Evolutionary conservation across 1,139 yeast species (phyloP), one percentile per base, ranked within the genome.

Genomic region (Spathaspora sp.): DNA sequence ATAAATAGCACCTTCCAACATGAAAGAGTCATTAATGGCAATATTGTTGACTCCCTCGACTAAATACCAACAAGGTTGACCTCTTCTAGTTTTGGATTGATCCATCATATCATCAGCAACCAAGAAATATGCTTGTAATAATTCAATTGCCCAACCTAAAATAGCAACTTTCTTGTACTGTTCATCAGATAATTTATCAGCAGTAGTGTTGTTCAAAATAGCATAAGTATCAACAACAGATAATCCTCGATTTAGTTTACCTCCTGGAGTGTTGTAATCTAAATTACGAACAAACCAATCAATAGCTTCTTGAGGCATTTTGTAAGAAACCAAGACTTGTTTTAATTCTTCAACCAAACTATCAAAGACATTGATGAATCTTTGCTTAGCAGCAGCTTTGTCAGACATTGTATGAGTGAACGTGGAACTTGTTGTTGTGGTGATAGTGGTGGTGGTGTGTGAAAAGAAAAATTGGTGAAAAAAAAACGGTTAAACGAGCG

Each of bases 91-190:
- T 68, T 89, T 87, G 34, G 97, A 89, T 56, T 83, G 83, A 69
- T 95, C 99, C 99, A 95, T 95, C 81, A 95, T 95, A 67, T 95
- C 99, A 67, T 95, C 99, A 33, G 98, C 96, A 45, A 95, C 98
- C 58, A 95, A 78, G 75, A 95, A 95, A 68, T 89, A 93, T 2
- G 97, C 99, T 71, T 95, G 99, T 58, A 93, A 78, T 57, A 93
- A 78, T 71, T 95, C 99, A 58, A 95, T 84, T 56, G 91, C 80
- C 99, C 99, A 95, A 17, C 99, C 99, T 56, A 95, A 79, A 46
- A 91, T 73, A 10, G 98, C 95, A 41, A 89, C 89, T 61, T 84
- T 84, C 66, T 81, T 82, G 74, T 90, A 93, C 60, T 89, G 93
- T 38, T 72, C 86, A 26, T 67, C 77, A 15, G 75, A 58, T 51